Conservation (phyloP, 768 basidiomycete genomes). For the Cystobasidium ongulense region DNA sequence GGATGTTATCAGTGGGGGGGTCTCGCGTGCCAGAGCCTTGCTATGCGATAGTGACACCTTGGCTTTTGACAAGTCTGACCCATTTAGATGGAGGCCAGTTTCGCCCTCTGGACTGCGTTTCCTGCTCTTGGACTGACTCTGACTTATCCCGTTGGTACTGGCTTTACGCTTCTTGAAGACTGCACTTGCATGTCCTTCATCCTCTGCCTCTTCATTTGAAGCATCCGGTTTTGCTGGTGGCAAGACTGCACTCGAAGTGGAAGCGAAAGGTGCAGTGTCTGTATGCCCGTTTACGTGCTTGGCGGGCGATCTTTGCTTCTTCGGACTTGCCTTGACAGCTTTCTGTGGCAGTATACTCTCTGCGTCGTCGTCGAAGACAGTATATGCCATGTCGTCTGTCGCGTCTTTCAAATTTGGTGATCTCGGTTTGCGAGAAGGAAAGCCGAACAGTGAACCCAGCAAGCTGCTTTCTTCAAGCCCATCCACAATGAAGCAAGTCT, state of each 20-base stretch:
- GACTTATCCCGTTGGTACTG: background rate
- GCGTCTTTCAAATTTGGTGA: background rate
- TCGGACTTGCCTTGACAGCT: background rate
- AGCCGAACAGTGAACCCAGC: too few species aligned
- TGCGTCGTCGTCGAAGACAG: background rate
- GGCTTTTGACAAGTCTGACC: background rate
- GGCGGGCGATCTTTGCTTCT: background rate
- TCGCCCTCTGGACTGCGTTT: background rate
- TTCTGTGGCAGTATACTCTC: background rate
- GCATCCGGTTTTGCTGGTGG: background rate
- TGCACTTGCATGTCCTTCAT: background rate
- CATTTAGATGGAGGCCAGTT: background rate
- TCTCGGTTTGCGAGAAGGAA: background rate
- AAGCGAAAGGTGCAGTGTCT: constrained; percentile 1
- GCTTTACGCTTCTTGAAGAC: constrained; percentile 9
- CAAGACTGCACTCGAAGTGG: background rate
- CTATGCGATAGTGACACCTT: background rate
- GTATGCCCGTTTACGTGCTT: background rate
- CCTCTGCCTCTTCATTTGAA: background rate
- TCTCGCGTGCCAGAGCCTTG: background rate
- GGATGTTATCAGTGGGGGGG: background rate
- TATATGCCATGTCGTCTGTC: background rate
- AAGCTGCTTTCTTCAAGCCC: too few species aligned
- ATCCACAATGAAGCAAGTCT: too few species aligned
- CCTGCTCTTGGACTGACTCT: background rate